Evolutionary conservation across 331 rosid genomes (phyloP).

Genomic region (Malus hybrid): DNA sequence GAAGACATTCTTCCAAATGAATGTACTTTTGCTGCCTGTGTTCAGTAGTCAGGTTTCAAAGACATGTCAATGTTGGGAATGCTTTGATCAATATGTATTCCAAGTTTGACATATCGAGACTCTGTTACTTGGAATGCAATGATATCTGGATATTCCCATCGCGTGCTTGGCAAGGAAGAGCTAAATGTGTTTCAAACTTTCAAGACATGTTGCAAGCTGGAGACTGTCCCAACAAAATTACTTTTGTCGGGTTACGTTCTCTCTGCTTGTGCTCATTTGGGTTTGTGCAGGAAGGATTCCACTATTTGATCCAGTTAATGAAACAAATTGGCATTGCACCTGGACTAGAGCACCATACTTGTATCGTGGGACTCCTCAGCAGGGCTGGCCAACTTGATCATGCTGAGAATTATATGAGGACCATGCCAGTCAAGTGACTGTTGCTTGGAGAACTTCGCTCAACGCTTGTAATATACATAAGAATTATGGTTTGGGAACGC

Average conservation of each 20-base stretch:
- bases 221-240: constrained; percentile 46
- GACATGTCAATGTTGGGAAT: constrained; percentile 44
- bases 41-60: constrained; percentile 52
- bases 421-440: constrained; percentile 51
- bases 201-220: constrained; percentile 41
- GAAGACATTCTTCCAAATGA: constrained; percentile 45
- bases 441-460: constrained; percentile 72
- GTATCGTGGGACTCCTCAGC: constrained; percentile 52
- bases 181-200: constrained; percentile 47
- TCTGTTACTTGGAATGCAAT: constrained; percentile 64
- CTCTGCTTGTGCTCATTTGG: constrained; percentile 61
- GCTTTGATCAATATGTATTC: constrained; percentile 76
- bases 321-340: constrained; percentile 41
- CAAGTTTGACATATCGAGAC: constrained; percentile 42
- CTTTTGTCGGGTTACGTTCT: constrained; percentile 53
- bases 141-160: constrained; percentile 65
- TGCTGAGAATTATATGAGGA: constrained; percentile 61
- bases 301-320: constrained; percentile 50
- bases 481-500: constrained; percentile 46
- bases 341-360: constrained; percentile 76
- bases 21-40: constrained; percentile 44
- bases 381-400: constrained; percentile 61
- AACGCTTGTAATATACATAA: constrained; percentile 58
- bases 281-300: constrained; percentile 49
- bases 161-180: constrained; percentile 66